Conservation (phyloP, 371 early-diverging fungal species). For the Mortierella sp. region DNA sequence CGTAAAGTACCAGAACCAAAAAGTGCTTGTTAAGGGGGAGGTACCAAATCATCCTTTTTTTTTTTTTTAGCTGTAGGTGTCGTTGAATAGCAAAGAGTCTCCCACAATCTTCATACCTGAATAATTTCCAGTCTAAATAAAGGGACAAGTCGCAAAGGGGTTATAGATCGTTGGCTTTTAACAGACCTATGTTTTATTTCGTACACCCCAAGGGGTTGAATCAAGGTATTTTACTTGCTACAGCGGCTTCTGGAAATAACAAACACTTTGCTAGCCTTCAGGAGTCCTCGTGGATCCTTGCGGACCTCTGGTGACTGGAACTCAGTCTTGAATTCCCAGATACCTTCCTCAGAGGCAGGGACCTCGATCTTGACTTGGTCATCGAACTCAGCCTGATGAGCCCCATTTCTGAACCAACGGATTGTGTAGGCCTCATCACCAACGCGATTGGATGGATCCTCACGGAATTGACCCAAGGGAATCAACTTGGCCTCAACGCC, state of each 20-base stretch:
- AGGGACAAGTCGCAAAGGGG: too few species aligned
- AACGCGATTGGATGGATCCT: constrained; percentile 34
- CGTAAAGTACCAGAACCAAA: background rate
- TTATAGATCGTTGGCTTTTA: background rate
- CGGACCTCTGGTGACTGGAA: constrained; percentile 59
- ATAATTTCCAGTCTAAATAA: too few species aligned
- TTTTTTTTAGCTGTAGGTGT: too few species aligned
- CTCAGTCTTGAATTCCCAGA: constrained; percentile 55
- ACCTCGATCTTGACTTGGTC: constrained; percentile 28
- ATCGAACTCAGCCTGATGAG: constrained; percentile 31
- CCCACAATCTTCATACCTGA: background rate
- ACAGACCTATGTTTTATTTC: background rate
- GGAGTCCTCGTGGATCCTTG: constrained; percentile 54
- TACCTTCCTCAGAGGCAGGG: constrained; percentile 29
- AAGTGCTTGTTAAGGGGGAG: background rate
- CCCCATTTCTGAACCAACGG: constrained; percentile 57
- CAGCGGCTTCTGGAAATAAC: constrained; percentile 28
- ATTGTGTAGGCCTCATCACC: constrained; percentile 42
- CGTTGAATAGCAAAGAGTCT: too few species aligned
- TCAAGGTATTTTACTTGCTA: background rate
- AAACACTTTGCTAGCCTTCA: constrained; percentile 55
- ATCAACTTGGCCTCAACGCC: constrained; percentile 45
- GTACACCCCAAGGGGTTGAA: background rate
- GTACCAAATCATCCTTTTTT: too few species aligned
- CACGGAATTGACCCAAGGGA: constrained; percentile 63